Evolutionary conservation across 2,329 filamentous ascomycete genomes (phyloP), one percentile per base, ranked within the genome.

Genomic region (Escovopsis sp.): DNA sequence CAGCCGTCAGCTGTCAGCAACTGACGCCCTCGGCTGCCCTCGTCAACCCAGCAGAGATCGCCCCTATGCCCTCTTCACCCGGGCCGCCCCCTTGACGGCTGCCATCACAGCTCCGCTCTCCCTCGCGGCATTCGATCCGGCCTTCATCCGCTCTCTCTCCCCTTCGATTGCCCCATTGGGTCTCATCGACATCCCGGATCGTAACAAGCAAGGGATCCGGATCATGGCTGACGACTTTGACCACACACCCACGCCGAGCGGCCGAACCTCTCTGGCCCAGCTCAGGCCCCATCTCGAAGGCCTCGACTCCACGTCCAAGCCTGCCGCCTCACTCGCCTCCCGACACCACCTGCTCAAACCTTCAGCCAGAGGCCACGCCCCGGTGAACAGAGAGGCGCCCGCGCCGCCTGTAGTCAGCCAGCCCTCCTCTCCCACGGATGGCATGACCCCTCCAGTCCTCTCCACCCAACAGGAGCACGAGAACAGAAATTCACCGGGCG

Each of bases 171-270:
- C n/a, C n/a, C n/a, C n/a, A n/a, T n/a, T n/a, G n/a, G n/a, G n/a
- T n/a, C n/a, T n/a, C n/a, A n/a, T n/a, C n/a, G n/a, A n/a, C n/a
- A n/a, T n/a, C n/a, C n/a, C n/a, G n/a, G n/a, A n/a, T n/a, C n/a
- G n/a, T n/a, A n/a, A n/a, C n/a, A n/a, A n/a, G n/a, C n/a, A n/a
- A n/a, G n/a, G n/a, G n/a, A n/a, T n/a, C n/a, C 4, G 4, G 4
- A 25, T 11, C 9, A 25, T 25, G 11, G 25, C 34, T 25, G 46
- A 45, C n/a, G 47, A 48, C 33, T 55, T 59, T 34, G 51, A 57
- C 37, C 40, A 45, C 15, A 56, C 54, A 15, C 54, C 56, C 14
- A 43, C 48, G n/a, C 48, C 51, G 8, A 58, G 54, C 32, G 37
- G 40, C 19, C 50, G 48, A 13, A 37, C 48, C 13, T 56, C 52